A percentile compares a stretch with the other conserved stretches of the same genome.
phyloP scores from a whole-genome alignment of 768 basidiomycete species.

The Boletus sp. region DNA sequence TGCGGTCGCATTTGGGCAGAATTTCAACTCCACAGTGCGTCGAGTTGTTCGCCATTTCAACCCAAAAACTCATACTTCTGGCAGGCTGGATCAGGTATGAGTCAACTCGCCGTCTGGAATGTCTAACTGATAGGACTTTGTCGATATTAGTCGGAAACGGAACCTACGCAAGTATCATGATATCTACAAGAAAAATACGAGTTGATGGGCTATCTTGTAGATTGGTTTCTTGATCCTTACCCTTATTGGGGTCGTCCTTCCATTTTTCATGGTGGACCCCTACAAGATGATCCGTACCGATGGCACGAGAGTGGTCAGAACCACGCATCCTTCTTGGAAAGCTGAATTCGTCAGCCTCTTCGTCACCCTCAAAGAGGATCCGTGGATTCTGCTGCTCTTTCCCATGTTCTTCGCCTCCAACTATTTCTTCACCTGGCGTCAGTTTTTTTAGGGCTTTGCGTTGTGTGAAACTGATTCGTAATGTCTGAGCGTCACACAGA shows the following conservation, averaged over 20 bases:
- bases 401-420: conserved; percentile 85
- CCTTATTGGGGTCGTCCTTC: conserved; percentile 59
- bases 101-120: not conserved
- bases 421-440: conserved; percentile 85
- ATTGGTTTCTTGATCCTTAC: conserved; percentile 75
- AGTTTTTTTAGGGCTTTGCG: conserved; percentile 23
- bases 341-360: conserved; percentile 67
- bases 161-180: conserved; percentile 68
- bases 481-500: conserved; percentile 39
- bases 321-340: conserved; percentile 72
- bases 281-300: conserved; percentile 71
- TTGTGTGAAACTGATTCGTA: not conserved
- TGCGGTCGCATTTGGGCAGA: conserved; percentile 68
- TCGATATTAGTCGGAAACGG: conserved; percentile 56
- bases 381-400: conserved; percentile 70
- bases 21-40: conserved; percentile 58
- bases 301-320: conserved; percentile 58
- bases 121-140: not conserved
- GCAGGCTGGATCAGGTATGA: conserved; percentile 31
- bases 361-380: conserved; percentile 64
- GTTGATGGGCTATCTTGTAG: conserved; percentile 35
- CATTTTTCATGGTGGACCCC: conserved; percentile 68
- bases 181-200: not conserved
- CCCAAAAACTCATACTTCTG: not conserved
- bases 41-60: not conserved